Evolutionary conservation across 1,284 basidiomycete species (phyloP), one percentile per base, ranked within the genome.

Genomic region (Microstroma glucosiphilum): DNA sequence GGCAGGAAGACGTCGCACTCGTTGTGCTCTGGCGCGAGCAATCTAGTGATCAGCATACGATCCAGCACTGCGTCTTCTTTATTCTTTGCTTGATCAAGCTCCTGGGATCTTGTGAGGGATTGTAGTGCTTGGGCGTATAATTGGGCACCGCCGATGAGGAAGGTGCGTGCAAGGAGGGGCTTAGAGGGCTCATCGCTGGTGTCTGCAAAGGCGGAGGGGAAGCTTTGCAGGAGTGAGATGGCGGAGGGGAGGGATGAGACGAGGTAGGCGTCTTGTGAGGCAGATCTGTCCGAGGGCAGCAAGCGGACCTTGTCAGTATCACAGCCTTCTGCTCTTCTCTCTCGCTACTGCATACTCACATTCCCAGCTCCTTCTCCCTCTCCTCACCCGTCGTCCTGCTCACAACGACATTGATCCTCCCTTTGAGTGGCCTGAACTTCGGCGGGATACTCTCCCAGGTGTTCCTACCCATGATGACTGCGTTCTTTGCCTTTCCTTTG

Each of bases 371-470:
- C 37, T 51, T 25, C 25, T 58, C 56, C 46, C 41, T 49, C 41
- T 65, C 67, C 63, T 56, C 81, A 70, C 87, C 88, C 30, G 83
- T 80, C 7, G 76, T 66, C 37, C 85, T 83, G 69, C 87, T 91
- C 41, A 96, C 82, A 41, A 99, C 87, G 15, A 94, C 80, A 77
- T 98, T 99, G 64, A 86, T 68, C 46, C 96, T 83, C 40, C 84
- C 85, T 51, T 84, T 83, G 26, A 99, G 83, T 1, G 96, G 96
- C 65, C 90, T 85, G 81, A 90, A 91, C 79, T 87, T 90, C 7
- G 77, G 70, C n/a, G 96, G 94, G 64, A 99, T 98, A 78, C 90
- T 91, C 80, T 96, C 91, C 96, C 96, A 99, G 19, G 92, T 96
- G 75, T 91, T 93, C 56, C 93, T 84, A 6, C 96, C 96, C 96